Base-by-base conservation (phyloP, 768 basidiomycete species). In the Amanita fuliginea region DNA sequence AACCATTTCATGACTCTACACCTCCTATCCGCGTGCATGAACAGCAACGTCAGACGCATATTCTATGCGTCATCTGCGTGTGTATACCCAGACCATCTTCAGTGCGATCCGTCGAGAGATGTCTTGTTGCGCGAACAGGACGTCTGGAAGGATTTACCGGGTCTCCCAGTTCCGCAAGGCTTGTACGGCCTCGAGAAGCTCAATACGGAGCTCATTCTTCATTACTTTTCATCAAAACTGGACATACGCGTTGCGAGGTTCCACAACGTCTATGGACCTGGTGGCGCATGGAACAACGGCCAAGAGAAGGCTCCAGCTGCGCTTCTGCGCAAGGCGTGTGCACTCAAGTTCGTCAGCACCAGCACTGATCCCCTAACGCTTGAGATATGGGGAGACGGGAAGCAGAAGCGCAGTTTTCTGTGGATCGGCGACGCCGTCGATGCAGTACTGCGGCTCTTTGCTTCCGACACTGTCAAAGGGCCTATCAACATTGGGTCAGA, bases 131-230 rank as follows among this genome's bases (percentile, higher is more conserved):
- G 61, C 6, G 79, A 80, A 57, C 53, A 52, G 1, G 71, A 78
- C 48, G 70, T 69, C 4, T 77, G 67, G 65, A 53, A 44, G 2
- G 55, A 64, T n/a, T 52, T 57, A 0, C 62, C 60, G 2, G 47
- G 45, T 34, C 33, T 35, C 16, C 75, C 75, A 3, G 51, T 53
- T 4, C 74, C 77, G 0, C 77, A 80, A 55, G 77, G 76, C 4
- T 67, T 78, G 3, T 81, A 81, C 37, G 80, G 80, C 14, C 66
- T 78, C 4, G 78, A 81, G 59, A 81, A 81, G 54, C 67, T 79
- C 35, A 50, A 59, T 21, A 70, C 73, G 0, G 80, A 81, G 55
- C 59, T 72, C 13, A 62, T 80, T 11, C 52, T 78, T 2, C 55
- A 55, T 0, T 67, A 64, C 16, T 63, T 62, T 43, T 46, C 60